These are phyloP conservation scores for Gossypium raimondii DNA, from an alignment of 345 rosid genomes.

Conservation along the genomic window DNA sequence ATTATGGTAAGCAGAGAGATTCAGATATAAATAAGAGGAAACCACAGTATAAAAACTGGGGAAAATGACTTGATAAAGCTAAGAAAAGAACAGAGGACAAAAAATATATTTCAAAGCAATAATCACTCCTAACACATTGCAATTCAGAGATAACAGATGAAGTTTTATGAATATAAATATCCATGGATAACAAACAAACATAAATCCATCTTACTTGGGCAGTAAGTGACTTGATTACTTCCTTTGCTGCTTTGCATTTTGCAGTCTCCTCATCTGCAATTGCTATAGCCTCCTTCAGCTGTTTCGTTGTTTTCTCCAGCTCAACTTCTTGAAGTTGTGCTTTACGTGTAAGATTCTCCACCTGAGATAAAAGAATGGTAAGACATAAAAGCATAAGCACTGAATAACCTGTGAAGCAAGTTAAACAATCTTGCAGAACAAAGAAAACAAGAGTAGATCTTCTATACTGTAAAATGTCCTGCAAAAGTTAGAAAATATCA, in stretches of 20 bases:
- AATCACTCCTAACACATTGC: neutral
- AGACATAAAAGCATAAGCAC: conserved; percentile 21
- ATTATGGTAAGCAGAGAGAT: neutral
- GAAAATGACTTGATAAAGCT: neutral
- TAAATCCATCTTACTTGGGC: conserved; percentile 68
- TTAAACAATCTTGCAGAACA: neutral
- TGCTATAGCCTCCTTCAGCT: conserved; percentile 79
- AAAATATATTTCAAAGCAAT: neutral
- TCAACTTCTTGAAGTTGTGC: conserved; percentile 85
- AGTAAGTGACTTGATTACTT: conserved; percentile 96
- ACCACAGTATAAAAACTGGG: neutral
- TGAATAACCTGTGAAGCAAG: neutral
- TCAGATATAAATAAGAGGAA: neutral
- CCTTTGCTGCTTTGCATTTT: conserved; percentile 97
- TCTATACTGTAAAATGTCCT: neutral
- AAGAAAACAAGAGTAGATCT: neutral
- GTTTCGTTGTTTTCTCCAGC: conserved; percentile 82
- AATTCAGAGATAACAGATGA: neutral
- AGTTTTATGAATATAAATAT: neutral
- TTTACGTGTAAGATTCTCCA: conserved; percentile 78
- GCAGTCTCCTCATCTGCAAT: conserved; percentile 84
- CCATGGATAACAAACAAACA: neutral
- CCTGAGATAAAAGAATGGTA: conserved; percentile 41
- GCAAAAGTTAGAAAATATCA: neutral
- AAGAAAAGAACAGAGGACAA: neutral